These are phyloP conservation scores for Fusarium proliferatum DNA, from an alignment of 2,329 filamentous ascomycete genomes.

Conservation along the genomic window DNA sequence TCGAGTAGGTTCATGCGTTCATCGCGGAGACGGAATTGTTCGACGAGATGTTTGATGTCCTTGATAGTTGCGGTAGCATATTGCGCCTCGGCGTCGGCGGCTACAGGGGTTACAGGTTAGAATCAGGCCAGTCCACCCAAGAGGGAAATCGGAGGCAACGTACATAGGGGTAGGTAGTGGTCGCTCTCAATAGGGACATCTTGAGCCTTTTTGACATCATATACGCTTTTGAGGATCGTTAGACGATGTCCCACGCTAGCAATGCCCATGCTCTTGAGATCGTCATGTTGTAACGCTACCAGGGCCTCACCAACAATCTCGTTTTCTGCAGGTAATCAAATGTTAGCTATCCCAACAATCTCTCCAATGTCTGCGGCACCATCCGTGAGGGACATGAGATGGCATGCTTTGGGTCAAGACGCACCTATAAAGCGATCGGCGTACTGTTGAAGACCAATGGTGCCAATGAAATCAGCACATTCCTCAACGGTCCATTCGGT, in stretches of 20 bases:
- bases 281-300: constrained; percentile 88
- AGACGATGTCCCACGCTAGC: constrained; percentile 92
- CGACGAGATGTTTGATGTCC: constrained; percentile 90
- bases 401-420: constrained; percentile 47
- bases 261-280: constrained; percentile 95
- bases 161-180: constrained; percentile 93
- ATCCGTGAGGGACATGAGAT: neutral
- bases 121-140: constrained; percentile 36
- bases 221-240: constrained; percentile 94
- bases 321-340: constrained; percentile 72
- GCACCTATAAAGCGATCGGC: constrained; percentile 84
- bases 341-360: constrained; percentile 23
- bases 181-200: constrained; percentile 91
- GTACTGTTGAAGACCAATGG: constrained; percentile 84
- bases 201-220: constrained; percentile 95
- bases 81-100: constrained; percentile 87
- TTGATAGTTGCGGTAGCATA: constrained; percentile 91
- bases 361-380: neutral
- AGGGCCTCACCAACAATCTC: constrained; percentile 93
- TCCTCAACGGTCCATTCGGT: constrained; percentile 87
- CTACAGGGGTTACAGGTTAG: constrained; percentile 58
- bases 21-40: constrained; percentile 88
- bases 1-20: constrained; percentile 88
- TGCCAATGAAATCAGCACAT: constrained; percentile 87
- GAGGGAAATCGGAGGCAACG: constrained; percentile 30